These are phyloP conservation scores for Staphylotrichum tortipilum DNA, from an alignment of 495 filamentous ascomycete species.

Conservation along the genomic window DNA sequence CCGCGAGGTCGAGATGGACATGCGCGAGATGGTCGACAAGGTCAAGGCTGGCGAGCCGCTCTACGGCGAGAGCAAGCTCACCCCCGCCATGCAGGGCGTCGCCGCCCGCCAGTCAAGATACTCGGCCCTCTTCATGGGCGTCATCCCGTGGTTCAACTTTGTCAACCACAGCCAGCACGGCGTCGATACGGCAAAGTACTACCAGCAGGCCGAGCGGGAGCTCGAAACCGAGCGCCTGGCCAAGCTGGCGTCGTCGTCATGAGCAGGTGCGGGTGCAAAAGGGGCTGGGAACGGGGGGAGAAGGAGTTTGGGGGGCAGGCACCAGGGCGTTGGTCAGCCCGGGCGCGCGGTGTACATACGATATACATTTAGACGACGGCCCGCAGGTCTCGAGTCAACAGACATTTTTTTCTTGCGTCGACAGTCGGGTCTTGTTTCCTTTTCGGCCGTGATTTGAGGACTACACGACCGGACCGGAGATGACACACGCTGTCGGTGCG, in stretches of 20 bases:
- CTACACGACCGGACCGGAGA: too few species aligned
- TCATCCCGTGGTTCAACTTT: conserved; percentile 93
- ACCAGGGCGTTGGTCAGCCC: conserved; percentile 10
- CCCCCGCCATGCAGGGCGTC: conserved; percentile 86
- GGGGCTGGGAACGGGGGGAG: not conserved
- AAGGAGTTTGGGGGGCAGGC: not conserved
- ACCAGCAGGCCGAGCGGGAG: conserved; percentile 88
- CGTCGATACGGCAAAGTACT: conserved; percentile 97
- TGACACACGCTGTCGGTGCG: too few species aligned
- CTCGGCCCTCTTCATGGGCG: conserved; percentile 67
- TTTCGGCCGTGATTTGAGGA: too few species aligned
- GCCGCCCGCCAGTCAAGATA: conserved; percentile 89
- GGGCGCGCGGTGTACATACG: conserved; percentile 23
- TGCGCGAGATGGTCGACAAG: conserved; percentile 93
- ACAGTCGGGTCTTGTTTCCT: too few species aligned
- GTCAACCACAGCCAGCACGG: conserved; percentile 97
- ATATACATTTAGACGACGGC: conserved; percentile 18
- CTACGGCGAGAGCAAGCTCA: conserved; percentile 73
- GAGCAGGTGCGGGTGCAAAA: not conserved
- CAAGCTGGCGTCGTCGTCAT: conserved; percentile 19
- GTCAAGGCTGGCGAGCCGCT: conserved; percentile 85
- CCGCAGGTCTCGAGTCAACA: conserved; percentile 14
- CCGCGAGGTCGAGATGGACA: conserved; percentile 89
- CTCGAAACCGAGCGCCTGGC: conserved; percentile 62
- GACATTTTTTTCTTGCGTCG: conserved; percentile 11